Conservation (phyloP, 2,329 filamentous ascomycete genomes). For the Cryphonectria nitschkei region DNA sequence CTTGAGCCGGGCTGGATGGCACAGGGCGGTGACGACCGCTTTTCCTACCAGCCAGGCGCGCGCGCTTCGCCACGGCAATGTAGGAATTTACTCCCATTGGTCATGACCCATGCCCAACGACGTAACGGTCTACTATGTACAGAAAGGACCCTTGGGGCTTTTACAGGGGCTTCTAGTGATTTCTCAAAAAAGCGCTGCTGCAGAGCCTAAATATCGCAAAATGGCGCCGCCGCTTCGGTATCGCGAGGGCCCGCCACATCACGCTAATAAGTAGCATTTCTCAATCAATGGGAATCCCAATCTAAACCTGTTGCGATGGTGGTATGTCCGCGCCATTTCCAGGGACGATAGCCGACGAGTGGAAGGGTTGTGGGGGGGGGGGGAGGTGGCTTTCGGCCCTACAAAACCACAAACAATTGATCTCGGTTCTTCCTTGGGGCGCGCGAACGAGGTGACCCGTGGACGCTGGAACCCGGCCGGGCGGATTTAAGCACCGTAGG, state of each 20-base stretch:
- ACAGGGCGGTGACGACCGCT: not conserved
- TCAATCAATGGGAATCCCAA: not conserved
- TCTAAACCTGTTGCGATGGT: not conserved
- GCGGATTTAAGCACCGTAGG: not conserved
- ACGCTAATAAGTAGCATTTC: not conserved
- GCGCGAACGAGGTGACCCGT: not conserved
- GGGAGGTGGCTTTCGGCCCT: not conserved
- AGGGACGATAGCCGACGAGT: not conserved
- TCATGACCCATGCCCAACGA: not conserved
- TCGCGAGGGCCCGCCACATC: conserved; percentile 4
- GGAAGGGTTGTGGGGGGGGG: no score
- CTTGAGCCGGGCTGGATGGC: not conserved
- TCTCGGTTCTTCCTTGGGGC: not conserved
- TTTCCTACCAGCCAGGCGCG: not conserved
- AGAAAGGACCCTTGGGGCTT: conserved; percentile 1
- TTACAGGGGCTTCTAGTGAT: not conserved
- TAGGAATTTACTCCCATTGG: not conserved
- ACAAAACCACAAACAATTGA: not conserved
- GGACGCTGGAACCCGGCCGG: not conserved
- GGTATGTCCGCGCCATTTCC: not conserved
- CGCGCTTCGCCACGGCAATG: conserved; percentile 1
- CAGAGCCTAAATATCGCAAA: conserved; percentile 13
- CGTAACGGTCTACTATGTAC: not conserved
- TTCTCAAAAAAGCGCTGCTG: not conserved
- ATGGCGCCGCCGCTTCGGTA: conserved; percentile 11